phyloP scores from a whole-genome alignment of 345 rosid species.

The Aegle marmelos region DNA sequence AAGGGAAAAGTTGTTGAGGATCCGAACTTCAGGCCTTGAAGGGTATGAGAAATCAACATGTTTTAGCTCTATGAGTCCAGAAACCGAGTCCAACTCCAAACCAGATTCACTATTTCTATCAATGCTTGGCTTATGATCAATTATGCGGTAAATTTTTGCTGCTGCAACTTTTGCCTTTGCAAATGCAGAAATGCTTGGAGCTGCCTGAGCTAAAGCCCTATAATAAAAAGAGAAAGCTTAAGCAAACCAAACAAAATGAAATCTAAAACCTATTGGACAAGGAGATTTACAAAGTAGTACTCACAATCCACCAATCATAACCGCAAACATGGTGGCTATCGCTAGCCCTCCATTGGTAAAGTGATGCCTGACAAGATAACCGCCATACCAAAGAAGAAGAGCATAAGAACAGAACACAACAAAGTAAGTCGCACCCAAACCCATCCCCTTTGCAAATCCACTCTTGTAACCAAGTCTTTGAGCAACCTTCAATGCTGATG shows the following conservation, averaged over 20 bases:
- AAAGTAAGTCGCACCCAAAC: conserved; percentile 91
- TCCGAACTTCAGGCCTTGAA: conserved; percentile 74
- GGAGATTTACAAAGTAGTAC: conserved; percentile 22
- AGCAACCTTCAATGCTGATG: conserved; percentile 68
- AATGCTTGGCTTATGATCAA: conserved; percentile 75
- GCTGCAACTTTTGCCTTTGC: conserved; percentile 94
- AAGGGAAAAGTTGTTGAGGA: conserved; percentile 74
- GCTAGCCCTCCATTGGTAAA: conserved; percentile 94
- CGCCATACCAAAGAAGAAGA: conserved; percentile 95
- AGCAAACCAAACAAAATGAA: not conserved
- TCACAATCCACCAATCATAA: conserved; percentile 97
- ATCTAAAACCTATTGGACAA: conserved; percentile 3
- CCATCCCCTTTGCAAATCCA: conserved; percentile 91
- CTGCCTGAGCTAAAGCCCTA: conserved; percentile 91
- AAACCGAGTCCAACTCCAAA: conserved; percentile 60
- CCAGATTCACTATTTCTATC: conserved; percentile 67
- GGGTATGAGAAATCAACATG: conserved; percentile 87
- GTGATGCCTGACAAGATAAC: conserved; percentile 86
- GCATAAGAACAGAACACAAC: conserved; percentile 95
- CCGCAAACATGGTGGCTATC: conserved; percentile 93
- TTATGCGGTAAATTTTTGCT: conserved; percentile 76
- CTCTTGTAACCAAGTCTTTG: conserved; percentile 83
- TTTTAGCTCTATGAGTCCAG: conserved; percentile 76
- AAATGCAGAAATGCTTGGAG: conserved; percentile 92
- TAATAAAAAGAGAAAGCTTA: conserved; percentile 5